Percentiles rank a stretch among this genome's conserved stretches.
Evolutionary conservation across 208 protist genomes (phyloP).

Genomic region (Leishmania major): DNA sequence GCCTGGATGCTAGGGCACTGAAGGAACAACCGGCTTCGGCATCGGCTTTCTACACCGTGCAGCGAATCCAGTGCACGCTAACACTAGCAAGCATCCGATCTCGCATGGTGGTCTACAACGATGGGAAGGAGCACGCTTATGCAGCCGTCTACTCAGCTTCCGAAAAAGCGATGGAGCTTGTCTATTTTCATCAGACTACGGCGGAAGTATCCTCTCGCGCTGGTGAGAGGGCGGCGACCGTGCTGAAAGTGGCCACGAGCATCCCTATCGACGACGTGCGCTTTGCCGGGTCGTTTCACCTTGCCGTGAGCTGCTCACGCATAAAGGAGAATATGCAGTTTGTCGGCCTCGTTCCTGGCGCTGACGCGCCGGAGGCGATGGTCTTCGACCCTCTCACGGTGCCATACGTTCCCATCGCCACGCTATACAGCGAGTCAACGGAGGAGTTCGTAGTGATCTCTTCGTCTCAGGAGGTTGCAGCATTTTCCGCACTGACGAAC

Average conservation of each 20-base stretch:
- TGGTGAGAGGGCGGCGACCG: neutral
- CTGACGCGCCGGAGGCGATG: constrained; percentile 19
- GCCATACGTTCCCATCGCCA: constrained; percentile 12
- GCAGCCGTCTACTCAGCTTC: constrained; percentile 17
- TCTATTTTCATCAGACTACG: constrained; percentile 3
- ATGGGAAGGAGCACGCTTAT: constrained; percentile 4
- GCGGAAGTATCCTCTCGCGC: neutral
- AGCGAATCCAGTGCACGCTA: constrained; percentile 6
- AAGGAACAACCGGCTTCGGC: neutral
- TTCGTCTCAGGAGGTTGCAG: constrained; percentile 8
- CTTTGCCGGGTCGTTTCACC: constrained; percentile 38
- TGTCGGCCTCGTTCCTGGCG: constrained; percentile 25
- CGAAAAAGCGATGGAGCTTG: constrained; percentile 14
- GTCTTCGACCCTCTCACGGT: constrained; percentile 22
- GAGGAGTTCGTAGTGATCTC: constrained; percentile 29
- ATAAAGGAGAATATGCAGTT: constrained; percentile 29
- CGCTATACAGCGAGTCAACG: constrained; percentile 21
- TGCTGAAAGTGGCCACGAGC: constrained; percentile 11
- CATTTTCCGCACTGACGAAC: constrained; percentile 7
- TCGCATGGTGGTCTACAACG: constrained; percentile 14
- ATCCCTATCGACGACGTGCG: constrained; percentile 19
- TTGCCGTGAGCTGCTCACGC: constrained; percentile 21
- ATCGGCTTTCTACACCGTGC: constrained; percentile 7
- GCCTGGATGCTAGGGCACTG: constrained; percentile 9
- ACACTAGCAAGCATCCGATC: neutral